phyloP scores from a whole-genome alignment of 2,329 filamentous ascomycete genomes.

The Ambrosiella beaveri region DNA sequence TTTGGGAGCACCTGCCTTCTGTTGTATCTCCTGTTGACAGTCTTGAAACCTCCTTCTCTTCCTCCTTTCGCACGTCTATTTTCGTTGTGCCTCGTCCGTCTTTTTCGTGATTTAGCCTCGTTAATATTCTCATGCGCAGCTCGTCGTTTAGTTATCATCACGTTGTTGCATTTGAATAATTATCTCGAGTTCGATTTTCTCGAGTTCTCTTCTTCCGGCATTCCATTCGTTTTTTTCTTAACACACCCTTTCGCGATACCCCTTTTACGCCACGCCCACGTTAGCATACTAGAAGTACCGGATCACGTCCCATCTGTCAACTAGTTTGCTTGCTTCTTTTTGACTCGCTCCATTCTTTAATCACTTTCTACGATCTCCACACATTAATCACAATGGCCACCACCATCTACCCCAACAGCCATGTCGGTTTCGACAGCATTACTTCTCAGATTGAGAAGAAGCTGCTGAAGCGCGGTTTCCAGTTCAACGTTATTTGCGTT shows the following conservation, averaged over 20 bases:
- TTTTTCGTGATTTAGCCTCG: conserved; percentile 1
- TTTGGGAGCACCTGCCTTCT: background rate
- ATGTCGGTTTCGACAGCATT: conserved; percentile 99
- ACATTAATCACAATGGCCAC: conserved; percentile 30
- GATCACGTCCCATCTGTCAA: background rate
- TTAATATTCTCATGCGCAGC: background rate
- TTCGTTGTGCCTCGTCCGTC: background rate
- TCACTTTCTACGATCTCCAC: conserved; percentile 18
- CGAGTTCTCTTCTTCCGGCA: conserved; percentile 5
- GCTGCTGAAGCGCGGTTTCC: conserved; percentile 97
- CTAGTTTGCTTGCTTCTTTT: conserved; percentile 2
- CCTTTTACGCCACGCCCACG: conserved; percentile 12
- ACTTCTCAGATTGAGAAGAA: conserved; percentile 99
- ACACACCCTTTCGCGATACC: conserved; percentile 10
- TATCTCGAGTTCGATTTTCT: background rate
- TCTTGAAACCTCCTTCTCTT: background rate
- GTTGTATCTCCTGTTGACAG: conserved; percentile 1
- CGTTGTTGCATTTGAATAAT: conserved; percentile 5
- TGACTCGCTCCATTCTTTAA: conserved; percentile 15
- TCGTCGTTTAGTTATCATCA: conserved; percentile 3
- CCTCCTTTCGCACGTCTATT: conserved; percentile 1
- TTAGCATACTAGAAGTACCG: conserved; percentile 3
- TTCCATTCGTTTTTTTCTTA: conserved; percentile 9
- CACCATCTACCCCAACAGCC: conserved; percentile 78
- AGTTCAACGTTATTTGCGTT: conserved; percentile 99